Conservation (phyloP, 345 rosid species). For the Rubroshorea leprosula region DNA sequence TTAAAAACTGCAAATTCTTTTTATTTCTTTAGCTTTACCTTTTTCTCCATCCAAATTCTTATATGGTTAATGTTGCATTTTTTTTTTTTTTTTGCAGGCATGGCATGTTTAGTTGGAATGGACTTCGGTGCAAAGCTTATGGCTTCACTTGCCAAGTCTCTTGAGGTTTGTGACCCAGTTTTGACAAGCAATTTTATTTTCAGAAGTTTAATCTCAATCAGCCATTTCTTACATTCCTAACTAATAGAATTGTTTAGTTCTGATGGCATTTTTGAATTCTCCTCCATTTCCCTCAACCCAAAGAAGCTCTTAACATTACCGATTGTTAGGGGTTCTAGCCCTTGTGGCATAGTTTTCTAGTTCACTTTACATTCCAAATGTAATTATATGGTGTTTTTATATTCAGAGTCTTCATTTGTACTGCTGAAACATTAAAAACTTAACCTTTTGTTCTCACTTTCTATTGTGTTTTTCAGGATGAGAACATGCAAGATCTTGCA, state of each 20-base stretch:
- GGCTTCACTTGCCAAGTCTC: constrained; percentile 67
- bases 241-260: neutral
- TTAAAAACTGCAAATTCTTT: neutral
- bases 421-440: no score
- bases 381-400: no score
- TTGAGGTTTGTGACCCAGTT: constrained; percentile 46
- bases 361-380: neutral
- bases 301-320: neutral
- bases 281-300: no score
- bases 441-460: constrained; percentile 2
- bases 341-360: neutral
- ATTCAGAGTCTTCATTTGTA: no score
- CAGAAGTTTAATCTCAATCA: neutral
- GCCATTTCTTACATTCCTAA: neutral
- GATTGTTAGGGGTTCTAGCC: no score
- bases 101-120: constrained; percentile 75
- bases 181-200: constrained; percentile 3
- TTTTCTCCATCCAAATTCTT: neutral
- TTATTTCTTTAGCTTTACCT: neutral
- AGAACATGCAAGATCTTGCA: constrained; percentile 73
- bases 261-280: no score
- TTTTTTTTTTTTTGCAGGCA: constrained; percentile 66
- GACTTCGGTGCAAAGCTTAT: constrained; percentile 86
- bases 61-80: constrained; percentile 10
- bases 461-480: constrained; percentile 47